Percentiles rank a stretch among this genome's conserved stretches.
Conservation (phyloP, 768 basidiomycete genomes). For the Xerocomellus intermedius region DNA sequence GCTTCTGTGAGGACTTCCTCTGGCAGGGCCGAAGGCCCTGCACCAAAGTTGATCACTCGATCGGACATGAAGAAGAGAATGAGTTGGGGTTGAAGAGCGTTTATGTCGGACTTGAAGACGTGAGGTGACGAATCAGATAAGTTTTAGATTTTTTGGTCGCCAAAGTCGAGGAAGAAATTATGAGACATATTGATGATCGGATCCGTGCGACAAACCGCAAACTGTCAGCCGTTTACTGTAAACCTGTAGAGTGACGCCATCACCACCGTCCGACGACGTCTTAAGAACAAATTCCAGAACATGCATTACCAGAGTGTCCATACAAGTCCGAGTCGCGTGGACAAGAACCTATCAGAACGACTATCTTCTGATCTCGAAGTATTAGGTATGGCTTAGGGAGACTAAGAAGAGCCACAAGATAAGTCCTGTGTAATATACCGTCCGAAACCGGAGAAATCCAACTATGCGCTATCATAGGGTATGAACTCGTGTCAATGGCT, state of each 20-base stretch:
- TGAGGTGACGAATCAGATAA: not conserved
- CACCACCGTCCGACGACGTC: not conserved
- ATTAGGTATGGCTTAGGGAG: too few species aligned
- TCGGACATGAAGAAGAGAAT: slow-evolving; percentile 19
- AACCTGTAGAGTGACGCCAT: not conserved
- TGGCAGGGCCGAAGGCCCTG: slow-evolving; percentile 92
- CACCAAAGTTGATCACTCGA: slow-evolving; percentile 85
- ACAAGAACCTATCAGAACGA: too few species aligned
- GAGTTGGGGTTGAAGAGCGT: not conserved
- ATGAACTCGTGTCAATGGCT: not conserved
- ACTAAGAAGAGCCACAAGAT: not conserved
- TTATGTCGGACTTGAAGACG: not conserved
- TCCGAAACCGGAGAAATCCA: not conserved
- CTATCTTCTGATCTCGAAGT: too few species aligned
- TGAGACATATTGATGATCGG: not conserved
- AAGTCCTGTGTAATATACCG: not conserved
- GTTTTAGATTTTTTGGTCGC: not conserved
- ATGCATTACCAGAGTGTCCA: not conserved
- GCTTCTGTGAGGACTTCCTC: slow-evolving; percentile 83
- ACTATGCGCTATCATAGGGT: not conserved
- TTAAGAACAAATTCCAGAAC: not conserved
- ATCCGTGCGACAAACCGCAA: not conserved
- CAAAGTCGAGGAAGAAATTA: not conserved
- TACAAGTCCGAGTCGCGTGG: not conserved
- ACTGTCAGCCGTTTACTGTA: too few species aligned